Conservation (phyloP, 108 stramenopile genomes). For the Pseudonitzschia multiseries region DNA sequence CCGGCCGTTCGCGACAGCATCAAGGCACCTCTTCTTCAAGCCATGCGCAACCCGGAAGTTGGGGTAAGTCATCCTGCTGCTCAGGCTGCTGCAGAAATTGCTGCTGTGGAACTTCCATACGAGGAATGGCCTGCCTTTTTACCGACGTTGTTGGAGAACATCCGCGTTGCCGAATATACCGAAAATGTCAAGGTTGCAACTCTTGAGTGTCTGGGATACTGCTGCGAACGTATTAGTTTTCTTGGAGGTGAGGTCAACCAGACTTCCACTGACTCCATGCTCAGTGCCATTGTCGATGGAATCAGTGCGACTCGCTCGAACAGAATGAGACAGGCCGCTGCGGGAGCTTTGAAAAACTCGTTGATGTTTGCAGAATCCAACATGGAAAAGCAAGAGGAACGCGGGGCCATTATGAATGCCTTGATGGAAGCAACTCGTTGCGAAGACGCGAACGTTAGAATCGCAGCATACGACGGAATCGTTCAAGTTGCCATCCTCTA, state of each 20-base stretch:
- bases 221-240: slow-evolving; percentile 80
- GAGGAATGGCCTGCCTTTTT: slow-evolving; percentile 88
- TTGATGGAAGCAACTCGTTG: slow-evolving; percentile 92
- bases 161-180: slow-evolving; percentile 42
- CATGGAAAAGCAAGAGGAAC: slow-evolving; percentile 88
- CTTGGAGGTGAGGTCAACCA: slow-evolving; percentile 72
- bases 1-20: slow-evolving; percentile 48
- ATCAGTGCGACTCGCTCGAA: slow-evolving; percentile 80
- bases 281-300: slow-evolving; percentile 96
- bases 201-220: slow-evolving; percentile 94
- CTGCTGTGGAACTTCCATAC: slow-evolving; percentile 81
- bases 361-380: slow-evolving; percentile 88
- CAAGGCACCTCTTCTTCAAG: slow-evolving; percentile 58
- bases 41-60: slow-evolving; percentile 57
- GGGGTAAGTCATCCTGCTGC: slow-evolving; percentile 75
- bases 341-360: slow-evolving; percentile 88
- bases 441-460: slow-evolving; percentile 65
- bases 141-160: slow-evolving; percentile 74
- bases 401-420: slow-evolving; percentile 93
- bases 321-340: slow-evolving; percentile 83
- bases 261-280: slow-evolving; percentile 86
- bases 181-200: slow-evolving; percentile 83
- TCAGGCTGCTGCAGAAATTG: slow-evolving; percentile 82
- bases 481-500: slow-evolving; percentile 87
- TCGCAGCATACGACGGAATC: slow-evolving; percentile 90